Conservation (phyloP, 1,139 yeast species). For the Suhomyces terraborum region DNA sequence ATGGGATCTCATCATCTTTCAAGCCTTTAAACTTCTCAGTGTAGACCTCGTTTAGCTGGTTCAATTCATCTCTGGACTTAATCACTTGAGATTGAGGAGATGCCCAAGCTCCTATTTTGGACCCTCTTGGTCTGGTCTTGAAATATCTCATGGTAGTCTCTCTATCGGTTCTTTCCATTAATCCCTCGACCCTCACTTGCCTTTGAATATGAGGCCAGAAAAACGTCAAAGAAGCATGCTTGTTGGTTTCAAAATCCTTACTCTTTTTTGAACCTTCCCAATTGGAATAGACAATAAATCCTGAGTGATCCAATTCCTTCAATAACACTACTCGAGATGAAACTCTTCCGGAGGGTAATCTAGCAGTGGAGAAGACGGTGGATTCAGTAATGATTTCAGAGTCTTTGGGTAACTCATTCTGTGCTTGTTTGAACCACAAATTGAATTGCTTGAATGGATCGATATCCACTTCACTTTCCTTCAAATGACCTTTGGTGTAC, state of each 20-base stretch:
- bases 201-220: slow-evolving; percentile 92
- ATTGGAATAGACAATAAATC: slow-evolving; percentile 88
- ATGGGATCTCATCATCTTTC: slow-evolving; percentile 65
- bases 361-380: slow-evolving; percentile 79
- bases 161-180: slow-evolving; percentile 68
- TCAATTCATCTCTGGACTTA: slow-evolving; percentile 60
- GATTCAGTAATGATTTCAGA: slow-evolving; percentile 69
- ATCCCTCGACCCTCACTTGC: slow-evolving; percentile 91
- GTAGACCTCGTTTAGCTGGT: slow-evolving; percentile 47
- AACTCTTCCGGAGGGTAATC: slow-evolving; percentile 84
- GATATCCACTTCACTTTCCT: slow-evolving; percentile 50
- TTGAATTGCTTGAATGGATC: slow-evolving; percentile 80
- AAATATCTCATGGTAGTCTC: slow-evolving; percentile 80
- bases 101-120: slow-evolving; percentile 96
- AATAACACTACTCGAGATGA: slow-evolving; percentile 81
- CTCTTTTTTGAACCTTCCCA: slow-evolving; percentile 88
- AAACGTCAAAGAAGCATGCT: slow-evolving; percentile 81
- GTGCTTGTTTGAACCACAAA: slow-evolving; percentile 85
- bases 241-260: slow-evolving; percentile 67
- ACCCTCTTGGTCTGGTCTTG: slow-evolving; percentile 86
- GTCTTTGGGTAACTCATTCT: slow-evolving; percentile 47
- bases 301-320: slow-evolving; percentile 83
- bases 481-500: slow-evolving; percentile 68
- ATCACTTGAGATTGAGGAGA: slow-evolving; percentile 80
- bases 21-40: slow-evolving; percentile 61